Conservation (phyloP, 2,329 filamentous ascomycete genomes). For the Microdochium paspali region DNA sequence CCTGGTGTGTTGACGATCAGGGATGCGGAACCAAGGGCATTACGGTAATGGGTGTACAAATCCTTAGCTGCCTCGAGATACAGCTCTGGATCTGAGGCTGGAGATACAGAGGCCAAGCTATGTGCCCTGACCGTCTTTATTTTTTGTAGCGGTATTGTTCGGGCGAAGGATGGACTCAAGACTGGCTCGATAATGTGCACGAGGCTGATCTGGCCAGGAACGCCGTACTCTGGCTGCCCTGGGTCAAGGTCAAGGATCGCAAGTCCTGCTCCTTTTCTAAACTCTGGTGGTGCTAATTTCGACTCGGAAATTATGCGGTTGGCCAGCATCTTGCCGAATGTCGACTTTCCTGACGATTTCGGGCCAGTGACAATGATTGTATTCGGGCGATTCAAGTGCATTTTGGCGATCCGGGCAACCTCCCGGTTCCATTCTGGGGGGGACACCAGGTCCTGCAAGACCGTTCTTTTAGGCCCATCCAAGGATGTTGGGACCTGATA, state of each 20-base stretch:
- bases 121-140: slow-evolving; percentile 48
- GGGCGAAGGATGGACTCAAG: slow-evolving; percentile 58
- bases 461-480: slow-evolving; percentile 37
- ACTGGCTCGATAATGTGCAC: slow-evolving; percentile 51
- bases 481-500: slow-evolving; percentile 20
- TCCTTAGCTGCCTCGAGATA: slow-evolving; percentile 57
- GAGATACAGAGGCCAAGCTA: slow-evolving; percentile 54
- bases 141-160: slow-evolving; percentile 30
- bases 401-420: slow-evolving; percentile 34
- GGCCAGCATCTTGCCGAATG: slow-evolving; percentile 55
- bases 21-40: slow-evolving; percentile 34
- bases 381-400: slow-evolving; percentile 21
- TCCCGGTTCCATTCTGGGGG: slow-evolving; percentile 53
- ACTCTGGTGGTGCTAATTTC: neutral
- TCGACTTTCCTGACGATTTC: slow-evolving; percentile 69
- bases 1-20: slow-evolving; percentile 67
- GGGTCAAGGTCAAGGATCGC: slow-evolving; percentile 68
- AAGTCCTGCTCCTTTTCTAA: slow-evolving; percentile 31
- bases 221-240: slow-evolving; percentile 65
- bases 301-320: slow-evolving; percentile 47
- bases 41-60: slow-evolving; percentile 49
- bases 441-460: slow-evolving; percentile 44
- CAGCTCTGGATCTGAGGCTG: slow-evolving; percentile 56
- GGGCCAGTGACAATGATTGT: slow-evolving; percentile 56
- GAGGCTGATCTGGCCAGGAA: slow-evolving; percentile 62